Conservation (phyloP, 148 eudicot genomes). For the Gaultheria prostrata region DNA sequence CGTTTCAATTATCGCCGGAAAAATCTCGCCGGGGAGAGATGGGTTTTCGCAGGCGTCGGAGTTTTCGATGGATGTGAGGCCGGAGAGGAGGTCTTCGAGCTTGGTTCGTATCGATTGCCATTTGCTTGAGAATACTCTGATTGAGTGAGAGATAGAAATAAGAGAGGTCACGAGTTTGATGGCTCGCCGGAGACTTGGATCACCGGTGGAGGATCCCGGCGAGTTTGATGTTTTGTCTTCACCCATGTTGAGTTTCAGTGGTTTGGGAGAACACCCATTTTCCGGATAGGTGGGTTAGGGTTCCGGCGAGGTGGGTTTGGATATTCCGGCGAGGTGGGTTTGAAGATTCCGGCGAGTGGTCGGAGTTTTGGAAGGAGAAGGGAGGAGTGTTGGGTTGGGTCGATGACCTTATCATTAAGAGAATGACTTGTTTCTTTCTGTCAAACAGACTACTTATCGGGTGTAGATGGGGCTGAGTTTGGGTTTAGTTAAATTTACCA, state of each 20-base stretch:
- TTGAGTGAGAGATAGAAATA: slow-evolving; percentile 48
- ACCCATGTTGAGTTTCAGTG: slow-evolving; percentile 31
- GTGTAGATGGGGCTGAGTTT: not conserved
- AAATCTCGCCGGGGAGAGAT: slow-evolving; percentile 27
- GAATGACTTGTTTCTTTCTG: not conserved
- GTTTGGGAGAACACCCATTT: slow-evolving; percentile 16
- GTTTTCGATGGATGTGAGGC: slow-evolving; percentile 38
- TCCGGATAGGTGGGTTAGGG: slow-evolving; percentile 6
- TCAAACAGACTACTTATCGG: not conserved
- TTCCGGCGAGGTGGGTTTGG: slow-evolving; percentile 16
- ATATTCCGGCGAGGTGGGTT: slow-evolving; percentile 10
- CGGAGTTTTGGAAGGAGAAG: not conserved
- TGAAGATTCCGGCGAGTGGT: slow-evolving; percentile 4
- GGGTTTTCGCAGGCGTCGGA: slow-evolving; percentile 26
- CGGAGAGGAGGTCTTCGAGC: slow-evolving; percentile 63
- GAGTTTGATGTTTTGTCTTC: slow-evolving; percentile 21
- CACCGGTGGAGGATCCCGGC: slow-evolving; percentile 23
- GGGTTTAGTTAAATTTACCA: not conserved
- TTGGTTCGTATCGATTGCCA: slow-evolving; percentile 65
- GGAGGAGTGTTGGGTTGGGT: not conserved
- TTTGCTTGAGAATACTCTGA: slow-evolving; percentile 54
- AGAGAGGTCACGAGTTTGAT: slow-evolving; percentile 39
- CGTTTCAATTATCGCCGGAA: slow-evolving; percentile 27
- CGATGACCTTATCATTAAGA: slow-evolving; percentile 2
- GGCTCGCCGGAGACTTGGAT: slow-evolving; percentile 29